Evolutionary conservation across 805 yeast genomes (phyloP), one percentile per base, ranked within the genome.

Genomic region (Metschnikowia vanudenii): DNA sequence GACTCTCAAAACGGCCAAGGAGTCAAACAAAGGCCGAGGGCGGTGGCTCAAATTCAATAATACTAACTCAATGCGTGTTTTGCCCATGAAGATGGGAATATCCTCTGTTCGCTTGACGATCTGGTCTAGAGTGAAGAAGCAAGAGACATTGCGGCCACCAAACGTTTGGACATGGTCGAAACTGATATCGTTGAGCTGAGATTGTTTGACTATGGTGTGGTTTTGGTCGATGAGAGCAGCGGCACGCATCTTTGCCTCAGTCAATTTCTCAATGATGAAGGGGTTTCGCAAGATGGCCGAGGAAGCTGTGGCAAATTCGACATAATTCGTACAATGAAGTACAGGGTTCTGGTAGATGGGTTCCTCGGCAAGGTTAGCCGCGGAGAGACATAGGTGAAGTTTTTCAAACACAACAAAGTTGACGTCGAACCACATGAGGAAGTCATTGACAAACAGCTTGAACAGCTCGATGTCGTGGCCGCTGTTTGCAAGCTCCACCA

Each of bases 341-440:
- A 71, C 47, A 5, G 76, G 75, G 20, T 58, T 56, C 18, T 58
- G 62, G 40, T 59, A 63, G 13, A 55, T 51, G 13, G 54, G 49
- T 24, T 53, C 42, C 31, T 60, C 55, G n/a, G 37, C 47, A 46
- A 29, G 45, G 36, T 41, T 51, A 29, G 54, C 56, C n/a, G 39
- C 41, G 12, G 54, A 55, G 14, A 54, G 45, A 36, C 57, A 48
- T 12, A 47, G 51, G 18, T 53, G 47, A 52, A 67, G 69, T 46
- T 68, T 70, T 28, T 63, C 62, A 43, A 70, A 68, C 19, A 72
- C 56, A 5, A 62, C 49, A n/a, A 68, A 32, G n/a, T 61, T 63
- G 26, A 53, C 58, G 36, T 68, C 72, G n/a, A 65, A 54, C 75
- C 75, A 72, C 34, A 67, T 41, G 22, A 72, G 58, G 50, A 68